Base-by-base conservation (phyloP, 2,329 filamentous ascomycete species). In the Cryphonectria parasitica region DNA sequence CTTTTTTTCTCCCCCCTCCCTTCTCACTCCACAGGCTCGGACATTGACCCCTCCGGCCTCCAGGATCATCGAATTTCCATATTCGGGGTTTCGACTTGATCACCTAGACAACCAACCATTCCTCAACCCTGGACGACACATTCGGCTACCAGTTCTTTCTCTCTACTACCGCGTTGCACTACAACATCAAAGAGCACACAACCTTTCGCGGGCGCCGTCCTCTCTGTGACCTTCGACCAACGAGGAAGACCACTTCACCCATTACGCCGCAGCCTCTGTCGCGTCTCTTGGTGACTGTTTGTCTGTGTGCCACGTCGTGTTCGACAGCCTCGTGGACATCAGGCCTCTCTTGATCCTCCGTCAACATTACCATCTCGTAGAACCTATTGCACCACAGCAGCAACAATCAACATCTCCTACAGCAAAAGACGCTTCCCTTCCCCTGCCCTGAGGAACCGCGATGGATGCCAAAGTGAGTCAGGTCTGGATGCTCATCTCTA, bases 391-490 rank as follows among this genome's bases (percentile, higher is more conserved):
- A 61, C 70, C 70, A 70, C 66, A 73, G 60, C 72, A 73, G 72
- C 69, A 70, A 67, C 72, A 68, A 36, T 41, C 39, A 73, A 61
- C 70, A 73, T 73, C 22, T 70, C 61, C 45, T 73, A 72, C 60
- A 54, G 41, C 31, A 54, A 54, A 15, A 15, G 49, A 22, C 49
- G 39, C 39, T 39, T 49, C n/a, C 65, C 28, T 63, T 13, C 10
- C 10, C 10, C 39, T 41, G 13, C n/a, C 49, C 28, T 28, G 25
- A 41, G n/a, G 3, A 54, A 5, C 52, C 61, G 78, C 71, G 68
- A 83, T 83, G 81, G 81, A 83, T 75, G 80, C 80, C 61, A 81
- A 80, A 76, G 82, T 83, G 78, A 77, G 79, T 76, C 70, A 63
- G 60, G 67, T 28, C 58, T 54, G 17, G 60, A 28, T 71, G 68